These are phyloP conservation scores for Boletus sp. DNA, from an alignment of 768 basidiomycete genomes.

Conservation along the genomic window DNA sequence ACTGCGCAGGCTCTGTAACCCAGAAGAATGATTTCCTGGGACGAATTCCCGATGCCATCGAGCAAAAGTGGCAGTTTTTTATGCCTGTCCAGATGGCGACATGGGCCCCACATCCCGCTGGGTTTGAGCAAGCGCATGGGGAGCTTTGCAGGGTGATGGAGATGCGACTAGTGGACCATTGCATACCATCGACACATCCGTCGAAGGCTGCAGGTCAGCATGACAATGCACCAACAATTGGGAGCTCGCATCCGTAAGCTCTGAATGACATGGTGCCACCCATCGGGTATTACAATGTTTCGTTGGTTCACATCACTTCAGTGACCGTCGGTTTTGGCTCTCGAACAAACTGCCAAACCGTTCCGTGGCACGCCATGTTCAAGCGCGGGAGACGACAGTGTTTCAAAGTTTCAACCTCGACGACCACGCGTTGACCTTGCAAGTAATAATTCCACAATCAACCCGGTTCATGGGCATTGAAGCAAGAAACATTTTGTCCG, in stretches of 20 bases:
- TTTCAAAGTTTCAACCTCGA: background rate
- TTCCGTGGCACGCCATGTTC: background rate
- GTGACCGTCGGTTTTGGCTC: background rate
- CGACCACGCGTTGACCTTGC: background rate
- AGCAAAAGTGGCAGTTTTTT: no score
- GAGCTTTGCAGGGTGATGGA: no score
- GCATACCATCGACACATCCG: no score
- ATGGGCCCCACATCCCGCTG: no score
- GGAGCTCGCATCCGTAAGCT: background rate
- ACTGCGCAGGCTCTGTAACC: no score
- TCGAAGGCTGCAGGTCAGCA: no score
- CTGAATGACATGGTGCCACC: background rate
- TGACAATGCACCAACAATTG: background rate
- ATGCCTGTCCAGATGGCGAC: no score
- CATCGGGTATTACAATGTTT: background rate
- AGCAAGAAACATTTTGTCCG: background rate
- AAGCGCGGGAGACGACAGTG: background rate
- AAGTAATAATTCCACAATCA: background rate
- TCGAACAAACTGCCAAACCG: background rate
- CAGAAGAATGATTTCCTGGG: no score
- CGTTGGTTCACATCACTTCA: background rate
- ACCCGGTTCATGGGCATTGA: background rate
- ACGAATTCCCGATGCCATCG: no score
- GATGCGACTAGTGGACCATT: no score
- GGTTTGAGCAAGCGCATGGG: no score